These are phyloP conservation scores for Nemophila menziesii DNA, from an alignment of 257 asterid species.

Conservation along the genomic window DNA sequence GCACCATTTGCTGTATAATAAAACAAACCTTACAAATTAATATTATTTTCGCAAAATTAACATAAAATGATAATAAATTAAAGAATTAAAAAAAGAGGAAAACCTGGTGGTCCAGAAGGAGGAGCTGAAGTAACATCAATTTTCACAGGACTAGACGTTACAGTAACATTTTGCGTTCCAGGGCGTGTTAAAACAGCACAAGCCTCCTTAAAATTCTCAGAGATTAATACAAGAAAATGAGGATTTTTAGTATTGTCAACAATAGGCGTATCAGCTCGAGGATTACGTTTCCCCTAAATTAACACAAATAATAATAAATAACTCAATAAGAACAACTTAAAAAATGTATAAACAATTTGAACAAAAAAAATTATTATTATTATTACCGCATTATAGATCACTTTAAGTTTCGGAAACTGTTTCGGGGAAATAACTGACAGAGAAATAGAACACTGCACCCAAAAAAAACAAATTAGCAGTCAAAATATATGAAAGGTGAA, in stretches of 20 bases:
- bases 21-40: neutral
- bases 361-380: conserved; percentile 1
- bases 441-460: conserved; percentile 75
- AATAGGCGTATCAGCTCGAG: conserved; percentile 51
- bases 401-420: conserved; percentile 76
- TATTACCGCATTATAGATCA: conserved; percentile 70
- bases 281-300: conserved; percentile 70
- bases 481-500: conserved; percentile 6
- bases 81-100: conserved; percentile 18
- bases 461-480: conserved; percentile 8
- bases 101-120: conserved; percentile 58
- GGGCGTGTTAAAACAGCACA: conserved; percentile 55
- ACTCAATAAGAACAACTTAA: neutral
- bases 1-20: conserved; percentile 51
- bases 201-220: conserved; percentile 73
- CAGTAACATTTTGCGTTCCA: conserved; percentile 44
- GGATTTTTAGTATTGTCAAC: conserved; percentile 67
- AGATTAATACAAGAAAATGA: conserved; percentile 72
- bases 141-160: conserved; percentile 64
- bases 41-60: neutral
- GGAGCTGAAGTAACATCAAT: conserved; percentile 47
- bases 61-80: neutral
- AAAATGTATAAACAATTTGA: neutral
- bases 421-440: conserved; percentile 88
- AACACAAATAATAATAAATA: conserved; percentile 15